phyloP scores from a whole-genome alignment of 176 grass and related monocot species.

The Carex littledalei region DNA sequence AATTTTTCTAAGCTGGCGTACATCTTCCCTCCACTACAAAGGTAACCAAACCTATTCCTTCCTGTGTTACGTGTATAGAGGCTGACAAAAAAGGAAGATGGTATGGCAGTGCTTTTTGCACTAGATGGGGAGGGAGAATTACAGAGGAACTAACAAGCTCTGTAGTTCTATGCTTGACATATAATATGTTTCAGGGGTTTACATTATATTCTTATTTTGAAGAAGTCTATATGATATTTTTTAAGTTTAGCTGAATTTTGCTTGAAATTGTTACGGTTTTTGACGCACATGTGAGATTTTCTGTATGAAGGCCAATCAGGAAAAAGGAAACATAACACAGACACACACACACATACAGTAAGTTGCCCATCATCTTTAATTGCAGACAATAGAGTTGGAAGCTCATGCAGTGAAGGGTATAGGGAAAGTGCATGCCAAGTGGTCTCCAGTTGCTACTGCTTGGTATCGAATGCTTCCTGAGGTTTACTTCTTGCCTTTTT shows the following conservation, averaged over 20 bases:
- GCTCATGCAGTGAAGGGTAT: constrained; percentile 86
- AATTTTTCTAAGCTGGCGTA: neutral
- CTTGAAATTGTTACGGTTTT: neutral
- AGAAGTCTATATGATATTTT: neutral
- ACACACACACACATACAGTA: neutral
- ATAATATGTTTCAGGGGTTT: neutral
- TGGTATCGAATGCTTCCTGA: constrained; percentile 97
- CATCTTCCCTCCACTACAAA: neutral
- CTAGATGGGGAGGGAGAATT: neutral
- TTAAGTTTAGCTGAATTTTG: neutral
- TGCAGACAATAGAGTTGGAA: constrained; percentile 81
- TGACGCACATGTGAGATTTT: neutral
- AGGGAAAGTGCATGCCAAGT: constrained; percentile 91
- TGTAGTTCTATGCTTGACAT: neutral
- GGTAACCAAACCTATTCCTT: neutral
- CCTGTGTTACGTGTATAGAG: neutral
- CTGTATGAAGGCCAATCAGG: neutral
- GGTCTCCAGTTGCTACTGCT: constrained; percentile 93
- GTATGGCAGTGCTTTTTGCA: neutral
- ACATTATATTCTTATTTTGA: neutral
- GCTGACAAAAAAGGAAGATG: neutral
- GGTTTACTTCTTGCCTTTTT: constrained; percentile 35
- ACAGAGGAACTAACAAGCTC: neutral
- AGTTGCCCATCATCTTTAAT: neutral
- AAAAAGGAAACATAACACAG: neutral